These are phyloP conservation scores for Neoboletus brunneissimus DNA, from an alignment of 768 basidiomycete species.

Conservation along the genomic window DNA sequence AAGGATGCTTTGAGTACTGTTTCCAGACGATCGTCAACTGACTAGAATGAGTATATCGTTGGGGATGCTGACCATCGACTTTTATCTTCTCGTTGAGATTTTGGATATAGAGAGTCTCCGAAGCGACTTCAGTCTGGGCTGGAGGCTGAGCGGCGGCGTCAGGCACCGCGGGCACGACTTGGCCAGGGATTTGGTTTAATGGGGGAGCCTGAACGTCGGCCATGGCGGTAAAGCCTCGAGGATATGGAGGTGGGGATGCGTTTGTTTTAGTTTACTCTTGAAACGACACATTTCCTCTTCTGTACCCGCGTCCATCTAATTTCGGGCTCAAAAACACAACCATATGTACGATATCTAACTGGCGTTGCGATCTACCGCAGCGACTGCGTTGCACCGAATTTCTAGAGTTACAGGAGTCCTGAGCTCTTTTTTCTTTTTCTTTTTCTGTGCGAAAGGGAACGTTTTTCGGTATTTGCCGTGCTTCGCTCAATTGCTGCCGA, in stretches of 20 bases:
- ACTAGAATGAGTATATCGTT: conserved; percentile 3
- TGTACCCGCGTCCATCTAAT: neutral
- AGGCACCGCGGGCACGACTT: conserved; percentile 20
- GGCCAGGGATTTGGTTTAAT: conserved; percentile 26
- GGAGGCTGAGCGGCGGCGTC: conserved; percentile 16
- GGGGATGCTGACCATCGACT: conserved; percentile 52
- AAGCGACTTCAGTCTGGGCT: conserved; percentile 45
- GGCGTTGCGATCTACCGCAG: neutral
- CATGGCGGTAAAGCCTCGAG: conserved; percentile 24
- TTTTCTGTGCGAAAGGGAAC: neutral
- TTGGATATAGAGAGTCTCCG: conserved; percentile 93
- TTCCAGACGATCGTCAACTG: conserved; percentile 6
- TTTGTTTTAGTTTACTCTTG: conserved; percentile 27
- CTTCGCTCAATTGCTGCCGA: neutral
- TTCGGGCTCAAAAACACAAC: neutral
- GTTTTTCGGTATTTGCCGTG: conserved; percentile 23
- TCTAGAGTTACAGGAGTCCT: neutral
- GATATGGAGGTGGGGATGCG: neutral
- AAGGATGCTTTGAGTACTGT: conserved; percentile 87
- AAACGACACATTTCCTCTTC: conserved; percentile 17
- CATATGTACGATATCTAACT: neutral
- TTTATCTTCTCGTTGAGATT: conserved; percentile 96
- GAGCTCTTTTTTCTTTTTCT: neutral
- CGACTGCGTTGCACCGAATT: neutral
- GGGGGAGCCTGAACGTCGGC: conserved; percentile 37